phyloP scores from a whole-genome alignment of 2,329 filamentous ascomycete genomes.

The Balansia obtecta region DNA sequence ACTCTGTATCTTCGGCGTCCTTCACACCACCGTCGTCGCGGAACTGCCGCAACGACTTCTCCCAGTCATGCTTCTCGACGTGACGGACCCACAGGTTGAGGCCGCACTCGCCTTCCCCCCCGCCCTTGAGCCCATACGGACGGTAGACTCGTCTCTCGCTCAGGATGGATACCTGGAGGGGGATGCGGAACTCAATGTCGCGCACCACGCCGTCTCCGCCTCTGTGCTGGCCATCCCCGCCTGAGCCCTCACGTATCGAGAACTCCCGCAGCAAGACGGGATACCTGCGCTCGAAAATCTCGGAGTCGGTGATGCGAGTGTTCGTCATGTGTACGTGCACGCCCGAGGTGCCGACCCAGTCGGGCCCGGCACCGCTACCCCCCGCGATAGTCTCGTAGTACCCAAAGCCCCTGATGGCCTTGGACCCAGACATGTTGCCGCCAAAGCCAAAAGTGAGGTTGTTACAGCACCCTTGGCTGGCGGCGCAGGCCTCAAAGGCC shows the following conservation, averaged over 20 bases:
- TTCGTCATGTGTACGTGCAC: slow-evolving; percentile 55
- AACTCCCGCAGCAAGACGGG: slow-evolving; percentile 64
- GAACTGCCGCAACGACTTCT: slow-evolving; percentile 28
- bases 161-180: slow-evolving; percentile 65
- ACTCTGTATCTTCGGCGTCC: slow-evolving; percentile 27
- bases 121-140: slow-evolving; percentile 58
- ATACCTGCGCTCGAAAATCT: slow-evolving; percentile 40
- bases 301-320: slow-evolving; percentile 54
- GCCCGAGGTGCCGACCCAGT: slow-evolving; percentile 30
- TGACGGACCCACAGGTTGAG: slow-evolving; percentile 79
- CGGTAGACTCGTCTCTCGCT: slow-evolving; percentile 66
- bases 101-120: slow-evolving; percentile 65
- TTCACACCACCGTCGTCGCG: slow-evolving; percentile 17
- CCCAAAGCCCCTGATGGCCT: slow-evolving; percentile 28
- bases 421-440: slow-evolving; percentile 25
- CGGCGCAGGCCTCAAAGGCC: slow-evolving; percentile 68
- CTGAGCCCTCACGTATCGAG: slow-evolving; percentile 47
- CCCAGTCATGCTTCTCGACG: slow-evolving; percentile 45
- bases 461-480: slow-evolving; percentile 70
- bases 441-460: slow-evolving; percentile 75
- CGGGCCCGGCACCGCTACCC: slow-evolving; percentile 57
- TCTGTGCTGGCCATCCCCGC: slow-evolving; percentile 50
- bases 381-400: slow-evolving; percentile 50
- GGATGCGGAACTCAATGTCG: slow-evolving; percentile 69
- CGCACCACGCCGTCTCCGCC: slow-evolving; percentile 66